A percentile compares a stretch with the other conserved stretches of the same genome.
Conservation (phyloP, 73 alveolate species). For the Blepharisma stoltei region DNA sequence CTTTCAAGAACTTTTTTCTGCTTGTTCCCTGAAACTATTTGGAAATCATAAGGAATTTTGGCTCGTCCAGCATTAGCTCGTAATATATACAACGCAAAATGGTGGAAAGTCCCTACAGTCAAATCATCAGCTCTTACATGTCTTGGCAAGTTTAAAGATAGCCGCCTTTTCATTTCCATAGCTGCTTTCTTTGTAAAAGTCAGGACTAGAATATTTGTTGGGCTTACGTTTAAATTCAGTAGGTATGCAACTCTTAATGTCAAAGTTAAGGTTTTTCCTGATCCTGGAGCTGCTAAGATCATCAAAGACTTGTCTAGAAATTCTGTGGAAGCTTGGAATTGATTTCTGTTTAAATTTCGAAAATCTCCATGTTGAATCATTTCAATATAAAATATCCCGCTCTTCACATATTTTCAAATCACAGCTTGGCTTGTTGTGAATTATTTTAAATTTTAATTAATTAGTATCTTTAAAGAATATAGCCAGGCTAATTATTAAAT, state of each 20-base stretch:
- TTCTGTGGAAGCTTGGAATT: slow-evolving; percentile 51
- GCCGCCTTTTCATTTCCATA: slow-evolving; percentile 63
- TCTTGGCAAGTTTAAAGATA: slow-evolving; percentile 31
- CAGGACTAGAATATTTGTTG: slow-evolving; percentile 48
- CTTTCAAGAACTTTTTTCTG: slow-evolving; percentile 41
- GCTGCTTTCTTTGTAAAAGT: slow-evolving; percentile 82
- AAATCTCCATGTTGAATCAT: not conserved
- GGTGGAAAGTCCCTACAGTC: slow-evolving; percentile 75
- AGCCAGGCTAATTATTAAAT: too few species aligned
- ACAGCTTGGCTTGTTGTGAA: too few species aligned
- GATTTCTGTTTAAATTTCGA: slow-evolving; percentile 45
- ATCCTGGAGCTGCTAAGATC: slow-evolving; percentile 74
- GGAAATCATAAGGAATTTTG: slow-evolving; percentile 35
- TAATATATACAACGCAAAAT: slow-evolving; percentile 47
- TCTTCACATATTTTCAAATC: too few species aligned
- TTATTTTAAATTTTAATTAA: too few species aligned
- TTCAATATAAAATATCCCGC: too few species aligned
- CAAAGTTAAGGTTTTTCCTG: slow-evolving; percentile 72
- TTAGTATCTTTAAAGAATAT: too few species aligned
- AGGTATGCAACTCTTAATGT: slow-evolving; percentile 60
- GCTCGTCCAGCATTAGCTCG: slow-evolving; percentile 37
- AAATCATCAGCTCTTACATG: slow-evolving; percentile 32
- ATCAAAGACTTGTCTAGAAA: slow-evolving; percentile 44
- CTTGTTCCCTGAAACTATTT: slow-evolving; percentile 36
- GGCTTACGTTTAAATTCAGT: slow-evolving; percentile 28